phyloP scores from a whole-genome alignment of 2,329 filamentous ascomycete genomes.

The Macrophomina pseudophaseolina region DNA sequence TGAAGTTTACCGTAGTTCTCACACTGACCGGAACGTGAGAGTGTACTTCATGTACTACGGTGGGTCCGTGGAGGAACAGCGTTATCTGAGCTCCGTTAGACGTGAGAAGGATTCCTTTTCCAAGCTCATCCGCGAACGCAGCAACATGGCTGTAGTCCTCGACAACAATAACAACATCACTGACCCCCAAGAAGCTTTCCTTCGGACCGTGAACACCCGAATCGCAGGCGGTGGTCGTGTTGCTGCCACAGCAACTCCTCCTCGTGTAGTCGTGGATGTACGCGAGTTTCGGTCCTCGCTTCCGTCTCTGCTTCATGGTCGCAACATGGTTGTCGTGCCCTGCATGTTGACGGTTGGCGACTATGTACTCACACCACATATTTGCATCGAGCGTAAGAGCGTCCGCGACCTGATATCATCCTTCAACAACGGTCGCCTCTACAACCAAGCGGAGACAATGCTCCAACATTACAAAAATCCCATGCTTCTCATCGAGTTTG shows the following conservation, averaged over 20 bases:
- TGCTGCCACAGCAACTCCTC: constrained; percentile 81
- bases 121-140: constrained; percentile 90
- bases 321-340: constrained; percentile 85
- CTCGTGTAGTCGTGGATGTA: constrained; percentile 91
- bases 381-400: constrained; percentile 94
- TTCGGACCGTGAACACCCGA: constrained; percentile 93
- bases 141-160: constrained; percentile 88
- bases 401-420: constrained; percentile 89
- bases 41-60: constrained; percentile 98
- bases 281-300: constrained; percentile 94
- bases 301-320: constrained; percentile 87
- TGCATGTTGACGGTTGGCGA: constrained; percentile 97
- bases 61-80: constrained; percentile 92
- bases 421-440: constrained; percentile 89
- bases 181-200: constrained; percentile 87
- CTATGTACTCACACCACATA: constrained; percentile 88
- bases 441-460: constrained; percentile 92
- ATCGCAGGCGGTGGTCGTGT: constrained; percentile 92
- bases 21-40: constrained; percentile 83
- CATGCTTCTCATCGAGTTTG: constrained; percentile 96
- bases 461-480: constrained; percentile 87
- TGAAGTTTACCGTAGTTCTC: constrained; percentile 94
- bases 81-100: constrained; percentile 86
- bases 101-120: constrained; percentile 97
- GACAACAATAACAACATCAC: constrained; percentile 71